Percentiles rank a stretch among this genome's conserved stretches.
Evolutionary conservation across 78 protist genomes (phyloP).

Genomic region (Dictyostelium purpureum): DNA sequence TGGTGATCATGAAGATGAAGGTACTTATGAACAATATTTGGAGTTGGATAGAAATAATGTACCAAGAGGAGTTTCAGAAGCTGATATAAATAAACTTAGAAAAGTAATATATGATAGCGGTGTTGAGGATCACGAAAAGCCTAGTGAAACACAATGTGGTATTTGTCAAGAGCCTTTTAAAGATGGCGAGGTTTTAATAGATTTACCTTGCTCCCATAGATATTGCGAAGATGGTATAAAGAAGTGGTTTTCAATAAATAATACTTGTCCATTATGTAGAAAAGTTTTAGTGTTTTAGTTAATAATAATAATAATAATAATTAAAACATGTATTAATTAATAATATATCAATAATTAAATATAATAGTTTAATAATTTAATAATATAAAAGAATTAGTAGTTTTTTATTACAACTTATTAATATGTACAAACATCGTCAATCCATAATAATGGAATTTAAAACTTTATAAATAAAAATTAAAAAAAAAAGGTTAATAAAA

Average conservation of each 20-base stretch:
- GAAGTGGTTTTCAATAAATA: conserved; percentile 40
- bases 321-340: not conserved
- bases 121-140: not conserved
- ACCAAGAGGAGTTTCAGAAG: conserved; percentile 52
- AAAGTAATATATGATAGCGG: not conserved
- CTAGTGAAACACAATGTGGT: not conserved
- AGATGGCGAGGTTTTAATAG: conserved; percentile 35
- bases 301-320: not conserved
- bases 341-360: too few relatives aligned
- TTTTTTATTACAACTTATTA: not conserved
- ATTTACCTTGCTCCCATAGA: conserved; percentile 44
- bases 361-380: too few relatives aligned
- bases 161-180: conserved; percentile 61
- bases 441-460: too few relatives aligned
- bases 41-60: conserved; percentile 46
- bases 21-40: conserved; percentile 11
- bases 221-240: conserved; percentile 41
- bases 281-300: not conserved
- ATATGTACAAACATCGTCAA: too few relatives aligned
- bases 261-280: conserved; percentile 65
- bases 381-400: too few relatives aligned
- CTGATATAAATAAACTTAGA: conserved; percentile 17
- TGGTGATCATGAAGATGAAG: not conserved
- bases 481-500: not conserved
- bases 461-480: not conserved